These are phyloP conservation scores for Capronia epimyces DNA, from an alignment of 2,329 filamentous ascomycete genomes.

Conservation along the genomic window DNA sequence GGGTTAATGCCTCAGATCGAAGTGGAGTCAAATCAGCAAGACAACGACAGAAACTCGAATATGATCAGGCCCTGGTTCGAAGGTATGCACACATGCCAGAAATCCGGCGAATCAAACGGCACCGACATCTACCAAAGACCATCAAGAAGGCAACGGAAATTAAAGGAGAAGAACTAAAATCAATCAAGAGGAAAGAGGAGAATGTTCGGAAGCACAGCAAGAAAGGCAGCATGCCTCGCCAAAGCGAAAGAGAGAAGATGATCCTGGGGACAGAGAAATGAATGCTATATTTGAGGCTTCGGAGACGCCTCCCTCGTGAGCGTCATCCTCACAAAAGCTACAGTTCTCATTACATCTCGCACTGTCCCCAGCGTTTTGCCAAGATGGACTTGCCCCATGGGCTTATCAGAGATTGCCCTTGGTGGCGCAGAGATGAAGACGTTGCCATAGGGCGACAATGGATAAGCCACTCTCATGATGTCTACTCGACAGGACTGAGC, in stretches of 20 bases:
- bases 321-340: too few relatives aligned
- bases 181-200: conserved; percentile 86
- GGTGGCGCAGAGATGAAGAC: too few relatives aligned
- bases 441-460: too few relatives aligned
- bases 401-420: too few relatives aligned
- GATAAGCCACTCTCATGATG: too few relatives aligned
- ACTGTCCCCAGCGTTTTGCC: too few relatives aligned
- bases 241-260: conserved; percentile 87
- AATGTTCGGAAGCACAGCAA: conserved; percentile 88
- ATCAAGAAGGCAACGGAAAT: conserved; percentile 96
- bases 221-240: conserved; percentile 69
- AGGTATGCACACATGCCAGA: conserved; percentile 95
- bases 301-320: too few relatives aligned
- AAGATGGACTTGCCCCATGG: too few relatives aligned
- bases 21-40: conserved; percentile 79
- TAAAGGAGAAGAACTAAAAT: conserved; percentile 79
- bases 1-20: conserved; percentile 74
- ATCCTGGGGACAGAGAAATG: conserved; percentile 64
- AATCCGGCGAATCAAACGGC: conserved; percentile 80
- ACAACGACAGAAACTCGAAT: conserved; percentile 83
- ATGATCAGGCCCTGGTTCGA: conserved; percentile 76
- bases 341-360: too few relatives aligned
- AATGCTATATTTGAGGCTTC: conserved; percentile 5
- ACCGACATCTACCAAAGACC: conserved; percentile 84
- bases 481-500: too few relatives aligned